These are phyloP conservation scores for Penicillium simplicissimum DNA, from an alignment of 495 filamentous ascomycete species.

Conservation along the genomic window DNA sequence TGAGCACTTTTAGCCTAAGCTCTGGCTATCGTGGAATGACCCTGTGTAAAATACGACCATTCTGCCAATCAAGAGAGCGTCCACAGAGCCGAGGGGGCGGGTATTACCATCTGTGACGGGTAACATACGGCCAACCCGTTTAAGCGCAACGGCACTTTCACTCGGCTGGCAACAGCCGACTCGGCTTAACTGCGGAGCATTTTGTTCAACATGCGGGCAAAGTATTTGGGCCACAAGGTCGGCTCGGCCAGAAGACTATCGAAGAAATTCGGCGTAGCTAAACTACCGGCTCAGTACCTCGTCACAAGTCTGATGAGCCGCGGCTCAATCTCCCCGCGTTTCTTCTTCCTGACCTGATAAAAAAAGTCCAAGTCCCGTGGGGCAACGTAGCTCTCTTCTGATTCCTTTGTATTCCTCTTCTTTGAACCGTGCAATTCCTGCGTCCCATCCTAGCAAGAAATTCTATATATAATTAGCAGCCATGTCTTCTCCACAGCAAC, in stretches of 20 bases:
- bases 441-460: neutral
- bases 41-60: neutral
- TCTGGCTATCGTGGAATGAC: neutral
- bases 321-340: conserved; percentile 23
- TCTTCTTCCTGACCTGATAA: conserved; percentile 3
- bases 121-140: conserved; percentile 33
- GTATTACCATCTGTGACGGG: conserved; percentile 19
- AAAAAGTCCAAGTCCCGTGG: conserved; percentile 8
- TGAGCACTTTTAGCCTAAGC: neutral
- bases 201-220: neutral
- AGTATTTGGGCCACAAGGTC: conserved; percentile 10
- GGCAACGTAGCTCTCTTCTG: neutral
- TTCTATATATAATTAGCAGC: neutral
- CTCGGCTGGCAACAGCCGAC: conserved; percentile 18
- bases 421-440: neutral
- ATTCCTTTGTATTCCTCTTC: neutral
- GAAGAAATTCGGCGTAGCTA: neutral
- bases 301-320: conserved; percentile 17
- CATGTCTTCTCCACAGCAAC: conserved; percentile 49
- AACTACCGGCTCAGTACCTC: neutral
- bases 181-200: neutral
- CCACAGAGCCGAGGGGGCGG: conserved; percentile 29
- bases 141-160: conserved; percentile 30
- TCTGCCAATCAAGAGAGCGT: conserved; percentile 9
- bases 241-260: conserved; percentile 16